Evolutionary conservation across 192 early-diverging fungal genomes (phyloP), one percentile per base, ranked within the genome.

Genomic region (Neocallimastix lanati): DNA sequence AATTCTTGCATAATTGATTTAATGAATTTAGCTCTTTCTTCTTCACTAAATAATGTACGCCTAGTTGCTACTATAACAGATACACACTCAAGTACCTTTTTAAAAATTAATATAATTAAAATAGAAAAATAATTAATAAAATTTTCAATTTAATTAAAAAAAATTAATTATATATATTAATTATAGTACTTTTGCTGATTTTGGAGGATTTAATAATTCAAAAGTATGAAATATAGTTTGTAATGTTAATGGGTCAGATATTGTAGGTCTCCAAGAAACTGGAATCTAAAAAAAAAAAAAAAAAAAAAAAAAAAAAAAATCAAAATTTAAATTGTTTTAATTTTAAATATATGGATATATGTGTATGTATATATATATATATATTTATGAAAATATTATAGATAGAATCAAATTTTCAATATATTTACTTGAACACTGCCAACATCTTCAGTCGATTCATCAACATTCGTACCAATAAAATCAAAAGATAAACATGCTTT

Each of bases 41-140:
- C 95, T 78, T 89, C 89, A 79, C 85, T 94, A 84, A 94, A 97
- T 29, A 97, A 88, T 11, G 95, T 94, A 29, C 94, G 90, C 28
- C 96, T 91, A 25, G 93, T 91, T 29, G 94, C 92, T 1, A 94
- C 91, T 7, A 95, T 81, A 80, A 93, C 87, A 21, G 93, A 92
- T 21, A 97, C 82, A 76, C 90, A 91, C 79, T 97, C 95, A 87
- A 96, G 86, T 27, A 92, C 91, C 81, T 92, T 85, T 28, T 50
- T 21, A 86, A 82, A 78, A 86, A n/a, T n/a, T n/a, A n/a, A n/a
- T n/a, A n/a, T n/a, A n/a, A n/a, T n/a, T n/a, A n/a, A n/a, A n/a
- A n/a, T n/a, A n/a, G n/a, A n/a, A n/a, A n/a, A n/a, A n/a, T n/a
- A n/a, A n/a, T n/a, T n/a, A n/a, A n/a, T n/a, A n/a, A n/a, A n/a